phyloP scores from a whole-genome alignment of 2,329 filamentous ascomycete genomes.

The Tolypocladium paradoxum region DNA sequence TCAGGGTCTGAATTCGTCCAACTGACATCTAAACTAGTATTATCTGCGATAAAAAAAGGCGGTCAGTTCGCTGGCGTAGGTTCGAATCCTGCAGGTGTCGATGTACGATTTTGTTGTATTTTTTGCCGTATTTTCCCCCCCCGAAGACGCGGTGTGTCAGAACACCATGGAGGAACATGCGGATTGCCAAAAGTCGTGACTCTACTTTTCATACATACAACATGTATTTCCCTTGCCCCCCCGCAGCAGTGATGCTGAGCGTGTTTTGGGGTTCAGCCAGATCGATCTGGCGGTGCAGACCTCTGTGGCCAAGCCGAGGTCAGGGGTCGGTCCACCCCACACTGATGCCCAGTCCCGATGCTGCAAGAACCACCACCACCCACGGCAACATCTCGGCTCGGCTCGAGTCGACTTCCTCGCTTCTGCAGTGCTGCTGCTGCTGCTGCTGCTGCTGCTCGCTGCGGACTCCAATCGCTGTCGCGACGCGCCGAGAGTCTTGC shows the following conservation, averaged over 20 bases:
- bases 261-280: not conserved
- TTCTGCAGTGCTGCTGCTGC: not conserved
- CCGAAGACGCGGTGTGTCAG: not conserved
- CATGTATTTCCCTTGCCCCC: not conserved
- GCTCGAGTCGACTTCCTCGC: not conserved
- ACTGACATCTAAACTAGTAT: not conserved
- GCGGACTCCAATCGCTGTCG: not conserved
- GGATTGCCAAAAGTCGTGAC: not conserved
- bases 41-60: not conserved
- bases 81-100: slow-evolving; percentile 5
- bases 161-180: not conserved
- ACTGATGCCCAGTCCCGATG: not conserved
- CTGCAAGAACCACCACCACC: not conserved
- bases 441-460: not conserved
- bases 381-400: not conserved
- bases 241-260: not conserved
- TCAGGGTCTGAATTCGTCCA: too few species aligned
- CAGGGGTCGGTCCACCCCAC: not conserved
- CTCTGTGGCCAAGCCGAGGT: not conserved
- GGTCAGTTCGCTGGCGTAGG: slow-evolving; percentile 1
- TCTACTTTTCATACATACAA: not conserved
- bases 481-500: not conserved
- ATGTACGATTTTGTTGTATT: not conserved
- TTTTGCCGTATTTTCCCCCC: too few species aligned
- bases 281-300: not conserved